Base-by-base conservation (phyloP, 208 protist genomes). In the Naegleria gruberi region DNA sequence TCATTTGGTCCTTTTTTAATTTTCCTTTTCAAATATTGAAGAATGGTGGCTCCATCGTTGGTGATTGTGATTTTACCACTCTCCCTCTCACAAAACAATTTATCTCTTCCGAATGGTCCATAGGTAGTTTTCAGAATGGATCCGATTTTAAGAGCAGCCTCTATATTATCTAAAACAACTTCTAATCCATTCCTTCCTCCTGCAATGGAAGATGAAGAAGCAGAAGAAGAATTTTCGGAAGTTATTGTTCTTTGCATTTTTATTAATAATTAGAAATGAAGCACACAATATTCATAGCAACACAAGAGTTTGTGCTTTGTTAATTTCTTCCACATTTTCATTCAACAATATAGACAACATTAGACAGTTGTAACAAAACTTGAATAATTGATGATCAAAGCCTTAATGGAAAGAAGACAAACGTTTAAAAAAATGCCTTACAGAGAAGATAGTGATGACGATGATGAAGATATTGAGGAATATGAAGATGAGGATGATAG, bases 41-140 rank as follows among this genome's bases (percentile, higher is more conserved):
- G 99, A 55, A 99, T 99, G 23, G 99, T 99, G 7, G 99, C 99
- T 47, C 99, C 99, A 94, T 99, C 99, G 94, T 99, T 99, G 44
- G 98, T 99, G 90, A 99, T 99, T 51, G 98, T 99, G 34, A 96
- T 93, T 84, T 90, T 42, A 57, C 97, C 95, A 84, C 94, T 94
- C 84, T 95, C 95, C 89, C 97, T 97, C 91, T 98, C 82, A 23
- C 30, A 95, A 91, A 99, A 99, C 45, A 99, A 95, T 95, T 99
- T 99, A 93, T 99, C 99, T 98, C 99, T 99, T 51, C 99, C 99
- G 89, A 99, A 97, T 44, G 99, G 99, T 55, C 98, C 98, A 65
- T 97, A 95, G 5, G 97, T 98, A 26, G 96, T 97, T 92, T 96
- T 97, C 41, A 98, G 94, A 40, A 94, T 97, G 89, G 98, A 95